phyloP scores from a whole-genome alignment of 106 monocot genomes.

The Vanilla planifolia region DNA sequence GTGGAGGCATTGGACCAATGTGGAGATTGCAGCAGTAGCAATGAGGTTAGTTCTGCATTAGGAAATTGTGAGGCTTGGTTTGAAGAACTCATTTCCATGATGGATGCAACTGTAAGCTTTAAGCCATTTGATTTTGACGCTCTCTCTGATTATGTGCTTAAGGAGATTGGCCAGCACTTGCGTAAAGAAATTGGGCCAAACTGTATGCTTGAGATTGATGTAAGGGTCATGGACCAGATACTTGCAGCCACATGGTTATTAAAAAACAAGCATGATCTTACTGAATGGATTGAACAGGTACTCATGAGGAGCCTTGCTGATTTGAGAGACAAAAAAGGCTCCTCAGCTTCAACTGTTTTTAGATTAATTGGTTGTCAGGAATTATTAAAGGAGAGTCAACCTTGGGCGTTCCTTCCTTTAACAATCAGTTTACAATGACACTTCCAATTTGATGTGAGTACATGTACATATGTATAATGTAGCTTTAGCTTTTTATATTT shows the following conservation, averaged over 20 bases:
- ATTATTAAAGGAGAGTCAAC: constrained; percentile 21
- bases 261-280: constrained; percentile 23
- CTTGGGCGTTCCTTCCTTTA: constrained; percentile 39
- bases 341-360: constrained; percentile 15
- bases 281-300: constrained; percentile 45
- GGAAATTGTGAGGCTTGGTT: constrained; percentile 42
- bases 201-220: constrained; percentile 46
- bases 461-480: constrained; percentile 21
- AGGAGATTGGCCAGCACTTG: constrained; percentile 29
- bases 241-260: constrained; percentile 51
- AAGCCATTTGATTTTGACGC: constrained; percentile 52
- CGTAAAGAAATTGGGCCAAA: constrained; percentile 19
- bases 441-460: constrained; percentile 26
- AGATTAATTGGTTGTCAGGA: constrained; percentile 33
- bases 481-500: no score
- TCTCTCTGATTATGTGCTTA: constrained; percentile 35
- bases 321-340: constrained; percentile 23
- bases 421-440: constrained; percentile 41
- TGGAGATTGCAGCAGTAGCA: constrained; percentile 19
- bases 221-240: constrained; percentile 52
- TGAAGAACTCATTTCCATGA: constrained; percentile 34
- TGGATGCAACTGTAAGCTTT: constrained; percentile 46
- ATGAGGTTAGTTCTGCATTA: constrained; percentile 13
- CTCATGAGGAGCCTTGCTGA: constrained; percentile 42
- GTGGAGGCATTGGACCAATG: constrained; percentile 49